phyloP scores from a whole-genome alignment of 2,329 filamentous ascomycete species.

The Remersonia thermophila region DNA sequence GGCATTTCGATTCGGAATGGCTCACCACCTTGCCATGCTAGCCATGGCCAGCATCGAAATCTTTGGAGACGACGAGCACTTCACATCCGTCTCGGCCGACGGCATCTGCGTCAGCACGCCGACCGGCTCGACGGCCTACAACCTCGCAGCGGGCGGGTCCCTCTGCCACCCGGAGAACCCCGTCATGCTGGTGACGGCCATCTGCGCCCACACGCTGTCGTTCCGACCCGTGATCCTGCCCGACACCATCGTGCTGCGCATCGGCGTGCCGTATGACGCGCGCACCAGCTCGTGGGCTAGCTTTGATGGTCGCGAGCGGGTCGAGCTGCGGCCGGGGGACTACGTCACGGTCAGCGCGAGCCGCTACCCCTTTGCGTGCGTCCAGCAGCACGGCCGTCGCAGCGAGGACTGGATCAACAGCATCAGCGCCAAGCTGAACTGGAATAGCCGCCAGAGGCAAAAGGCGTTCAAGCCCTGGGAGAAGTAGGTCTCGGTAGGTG shows the following conservation, averaged over 20 bases:
- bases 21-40: constrained; percentile 22
- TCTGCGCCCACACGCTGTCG: constrained; percentile 87
- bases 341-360: constrained; percentile 77
- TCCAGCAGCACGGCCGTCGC: constrained; percentile 54
- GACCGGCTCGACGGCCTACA: constrained; percentile 90
- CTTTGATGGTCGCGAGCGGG: constrained; percentile 84
- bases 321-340: constrained; percentile 67
- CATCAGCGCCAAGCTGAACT: constrained; percentile 65
- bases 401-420: constrained; percentile 76
- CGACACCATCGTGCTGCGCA: constrained; percentile 84
- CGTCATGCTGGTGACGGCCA: constrained; percentile 85
- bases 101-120: constrained; percentile 90
- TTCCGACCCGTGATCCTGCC: constrained; percentile 95
- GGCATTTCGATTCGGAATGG: neutral
- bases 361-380: constrained; percentile 67
- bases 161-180: constrained; percentile 94
- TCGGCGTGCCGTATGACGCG: constrained; percentile 91
- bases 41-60: constrained; percentile 87
- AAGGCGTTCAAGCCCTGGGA: constrained; percentile 40
- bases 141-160: constrained; percentile 87
- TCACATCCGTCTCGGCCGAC: constrained; percentile 86
- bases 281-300: constrained; percentile 90
- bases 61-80: constrained; percentile 90
- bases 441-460: constrained; percentile 70
- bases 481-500: constrained; percentile 6